Conservation (phyloP, 2,329 filamentous ascomycete species). For the Botrytis squamosa region DNA sequence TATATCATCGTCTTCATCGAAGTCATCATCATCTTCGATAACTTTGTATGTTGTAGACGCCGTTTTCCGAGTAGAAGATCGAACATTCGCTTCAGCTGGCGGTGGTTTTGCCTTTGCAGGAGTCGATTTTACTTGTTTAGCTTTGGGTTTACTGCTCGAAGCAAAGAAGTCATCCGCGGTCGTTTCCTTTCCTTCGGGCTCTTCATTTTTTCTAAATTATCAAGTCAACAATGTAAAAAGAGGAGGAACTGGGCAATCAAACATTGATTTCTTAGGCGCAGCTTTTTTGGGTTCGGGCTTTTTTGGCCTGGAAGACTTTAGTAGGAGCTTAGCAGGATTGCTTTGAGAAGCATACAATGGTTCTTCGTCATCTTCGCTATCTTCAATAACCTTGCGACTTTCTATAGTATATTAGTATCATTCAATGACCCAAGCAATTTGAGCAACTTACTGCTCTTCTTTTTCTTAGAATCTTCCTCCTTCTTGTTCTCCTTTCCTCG, state of each 20-base stretch:
- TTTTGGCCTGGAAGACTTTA: constrained; percentile 39
- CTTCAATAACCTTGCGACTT: constrained; percentile 70
- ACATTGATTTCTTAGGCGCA: constrained; percentile 57
- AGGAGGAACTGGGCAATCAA: constrained; percentile 30
- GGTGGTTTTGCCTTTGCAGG: constrained; percentile 29
- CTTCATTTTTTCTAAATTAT: constrained; percentile 34
- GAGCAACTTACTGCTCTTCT: constrained; percentile 33
- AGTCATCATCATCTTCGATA: constrained; percentile 49
- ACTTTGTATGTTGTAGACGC: constrained; percentile 30
- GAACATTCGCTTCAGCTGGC: constrained; percentile 28
- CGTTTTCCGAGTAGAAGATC: constrained; percentile 37
- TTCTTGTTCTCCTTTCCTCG: constrained; percentile 44
- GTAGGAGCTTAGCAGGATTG: constrained; percentile 24
- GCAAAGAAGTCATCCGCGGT: constrained; percentile 40
- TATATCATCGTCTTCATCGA: constrained; percentile 76
- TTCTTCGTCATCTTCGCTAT: constrained; percentile 73
- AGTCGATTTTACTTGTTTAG: constrained; percentile 33
- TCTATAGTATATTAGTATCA: constrained; percentile 39
- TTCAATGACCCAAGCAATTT: not conserved
- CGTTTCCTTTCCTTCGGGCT: constrained; percentile 38
- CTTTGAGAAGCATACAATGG: constrained; percentile 37
- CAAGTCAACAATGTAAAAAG: constrained; percentile 2
- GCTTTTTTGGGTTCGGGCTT: constrained; percentile 56
- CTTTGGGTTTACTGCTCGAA: constrained; percentile 36
- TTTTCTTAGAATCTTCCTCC: constrained; percentile 38